A percentile compares a stretch with the other conserved stretches of the same genome.
Conservation (phyloP, 2,329 filamentous ascomycete genomes). For the Daldinia eschscholtzii region DNA sequence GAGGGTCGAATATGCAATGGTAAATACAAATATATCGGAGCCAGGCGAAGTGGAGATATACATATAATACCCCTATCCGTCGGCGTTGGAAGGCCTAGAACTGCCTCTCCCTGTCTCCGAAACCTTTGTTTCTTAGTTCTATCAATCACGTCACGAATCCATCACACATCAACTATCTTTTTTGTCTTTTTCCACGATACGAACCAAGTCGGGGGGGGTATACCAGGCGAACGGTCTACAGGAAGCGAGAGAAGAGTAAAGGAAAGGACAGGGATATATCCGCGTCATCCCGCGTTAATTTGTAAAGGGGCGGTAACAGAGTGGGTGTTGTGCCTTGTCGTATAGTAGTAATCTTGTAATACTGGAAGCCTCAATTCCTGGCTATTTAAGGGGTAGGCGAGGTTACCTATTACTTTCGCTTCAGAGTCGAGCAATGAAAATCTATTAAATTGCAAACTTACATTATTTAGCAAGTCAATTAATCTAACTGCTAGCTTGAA, state of each 20-base stretch:
- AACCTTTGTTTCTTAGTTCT: conserved; percentile 21
- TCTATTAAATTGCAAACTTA: not conserved
- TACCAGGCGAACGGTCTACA: conserved; percentile 11
- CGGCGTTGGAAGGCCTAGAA: not conserved
- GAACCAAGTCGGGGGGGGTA: conserved; percentile 8
- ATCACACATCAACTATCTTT: conserved; percentile 14
- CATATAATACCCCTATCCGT: conserved; percentile 25
- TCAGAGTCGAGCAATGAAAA: conserved; percentile 15
- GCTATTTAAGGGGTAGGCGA: not conserved
- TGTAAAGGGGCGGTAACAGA: not conserved
- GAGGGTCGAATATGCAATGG: conserved; percentile 4
- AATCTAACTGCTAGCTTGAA: too few relatives aligned
- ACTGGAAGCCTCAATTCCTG: conserved; percentile 3
- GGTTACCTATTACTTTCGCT: conserved; percentile 16
- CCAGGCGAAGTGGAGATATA: conserved; percentile 6
- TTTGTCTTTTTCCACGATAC: conserved; percentile 18
- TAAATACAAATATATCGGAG: conserved; percentile 9
- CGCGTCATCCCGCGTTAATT: conserved; percentile 13
- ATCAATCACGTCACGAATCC: conserved; percentile 24
- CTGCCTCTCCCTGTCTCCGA: conserved; percentile 6
- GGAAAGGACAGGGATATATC: conserved; percentile 9
- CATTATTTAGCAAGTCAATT: not conserved
- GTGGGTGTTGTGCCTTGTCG: conserved; percentile 4
- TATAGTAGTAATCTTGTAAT: conserved; percentile 35
- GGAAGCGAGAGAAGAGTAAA: not conserved